phyloP scores from a whole-genome alignment of 2,329 filamentous ascomycete genomes.

The Lecanicillium sp. region DNA sequence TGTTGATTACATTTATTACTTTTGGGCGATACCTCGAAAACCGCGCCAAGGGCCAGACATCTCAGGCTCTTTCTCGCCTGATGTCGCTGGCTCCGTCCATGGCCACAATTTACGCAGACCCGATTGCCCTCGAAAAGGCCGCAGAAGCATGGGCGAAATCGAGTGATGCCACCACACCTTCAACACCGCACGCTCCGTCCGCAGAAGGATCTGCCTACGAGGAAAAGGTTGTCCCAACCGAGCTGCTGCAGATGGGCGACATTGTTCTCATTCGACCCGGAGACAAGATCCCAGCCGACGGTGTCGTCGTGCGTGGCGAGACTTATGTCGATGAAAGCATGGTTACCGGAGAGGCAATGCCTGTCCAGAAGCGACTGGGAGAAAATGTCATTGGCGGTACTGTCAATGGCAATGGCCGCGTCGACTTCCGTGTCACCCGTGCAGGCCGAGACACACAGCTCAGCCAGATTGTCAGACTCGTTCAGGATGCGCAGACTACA shows the following conservation, averaged over 20 bases:
- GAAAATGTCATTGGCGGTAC: constrained; percentile 82
- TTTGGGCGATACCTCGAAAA: constrained; percentile 91
- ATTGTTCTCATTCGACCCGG: constrained; percentile 88
- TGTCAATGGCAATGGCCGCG: constrained; percentile 84
- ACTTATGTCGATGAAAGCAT: constrained; percentile 96
- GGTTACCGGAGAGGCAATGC: constrained; percentile 96
- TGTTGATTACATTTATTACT: constrained; percentile 94
- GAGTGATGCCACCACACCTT: constrained; percentile 17
- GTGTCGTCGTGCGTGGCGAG: constrained; percentile 76
- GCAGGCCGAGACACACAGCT: constrained; percentile 93
- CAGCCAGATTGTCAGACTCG: constrained; percentile 96
- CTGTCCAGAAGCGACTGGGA: constrained; percentile 80
- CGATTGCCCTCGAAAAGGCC: constrained; percentile 85
- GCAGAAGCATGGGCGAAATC: constrained; percentile 62
- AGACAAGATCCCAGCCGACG: constrained; percentile 94
- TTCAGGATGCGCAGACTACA: constrained; percentile 92
- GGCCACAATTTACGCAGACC: constrained; percentile 92
- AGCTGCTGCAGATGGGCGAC: constrained; percentile 88
- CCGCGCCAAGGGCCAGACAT: constrained; percentile 90
- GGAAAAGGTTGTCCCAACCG: constrained; percentile 81
- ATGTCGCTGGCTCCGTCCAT: constrained; percentile 97
- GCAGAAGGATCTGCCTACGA: constrained; percentile 57
- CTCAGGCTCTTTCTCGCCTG: constrained; percentile 80
- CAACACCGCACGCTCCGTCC: constrained; percentile 23
- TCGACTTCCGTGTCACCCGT: constrained; percentile 87